Conservation (phyloP, 495 filamentous ascomycete species). For the Emericellopsis terricola region DNA sequence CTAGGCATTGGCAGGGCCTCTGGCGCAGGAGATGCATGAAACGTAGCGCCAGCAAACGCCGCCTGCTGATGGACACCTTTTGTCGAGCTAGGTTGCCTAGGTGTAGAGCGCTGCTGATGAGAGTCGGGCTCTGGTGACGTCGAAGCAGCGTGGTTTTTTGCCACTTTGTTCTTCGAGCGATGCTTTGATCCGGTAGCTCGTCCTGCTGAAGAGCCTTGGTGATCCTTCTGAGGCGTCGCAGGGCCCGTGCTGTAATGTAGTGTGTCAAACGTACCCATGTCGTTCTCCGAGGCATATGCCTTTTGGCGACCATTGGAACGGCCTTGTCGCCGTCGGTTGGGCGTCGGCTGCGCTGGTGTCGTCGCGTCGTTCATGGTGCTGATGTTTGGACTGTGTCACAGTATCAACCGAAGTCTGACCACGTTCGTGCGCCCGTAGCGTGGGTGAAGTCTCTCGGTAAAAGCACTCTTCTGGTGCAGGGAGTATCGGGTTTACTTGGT, state of each 20-base stretch:
- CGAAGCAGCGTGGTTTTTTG: slow-evolving; percentile 12
- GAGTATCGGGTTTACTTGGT: too few species aligned
- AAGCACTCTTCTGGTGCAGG: too few species aligned
- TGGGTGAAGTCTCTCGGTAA: too few species aligned
- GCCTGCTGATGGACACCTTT: too few species aligned
- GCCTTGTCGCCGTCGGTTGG: slow-evolving; percentile 18
- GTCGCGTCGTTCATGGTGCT: slow-evolving; percentile 3
- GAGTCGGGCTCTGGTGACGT: slow-evolving; percentile 17
- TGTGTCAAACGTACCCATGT: slow-evolving; percentile 11
- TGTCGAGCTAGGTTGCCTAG: too few species aligned
- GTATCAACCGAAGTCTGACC: too few species aligned
- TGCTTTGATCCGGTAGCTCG: slow-evolving; percentile 7
- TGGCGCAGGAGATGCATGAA: slow-evolving; percentile 86
- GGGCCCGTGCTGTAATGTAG: slow-evolving; percentile 11
- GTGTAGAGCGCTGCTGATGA: slow-evolving; percentile 17
- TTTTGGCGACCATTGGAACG: slow-evolving; percentile 18
- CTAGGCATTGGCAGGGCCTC: slow-evolving; percentile 85
- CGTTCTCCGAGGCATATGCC: slow-evolving; percentile 30
- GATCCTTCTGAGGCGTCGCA: slow-evolving; percentile 18
- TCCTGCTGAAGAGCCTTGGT: slow-evolving; percentile 7
- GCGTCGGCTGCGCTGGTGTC: slow-evolving; percentile 12
- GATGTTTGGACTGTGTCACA: too few species aligned
- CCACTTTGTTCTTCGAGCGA: slow-evolving; percentile 13
- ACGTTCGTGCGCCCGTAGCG: background rate
- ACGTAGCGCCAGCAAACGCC: slow-evolving; percentile 84